Base-by-base conservation (phyloP, 495 filamentous ascomycete genomes). In the Neurospora intermedia region DNA sequence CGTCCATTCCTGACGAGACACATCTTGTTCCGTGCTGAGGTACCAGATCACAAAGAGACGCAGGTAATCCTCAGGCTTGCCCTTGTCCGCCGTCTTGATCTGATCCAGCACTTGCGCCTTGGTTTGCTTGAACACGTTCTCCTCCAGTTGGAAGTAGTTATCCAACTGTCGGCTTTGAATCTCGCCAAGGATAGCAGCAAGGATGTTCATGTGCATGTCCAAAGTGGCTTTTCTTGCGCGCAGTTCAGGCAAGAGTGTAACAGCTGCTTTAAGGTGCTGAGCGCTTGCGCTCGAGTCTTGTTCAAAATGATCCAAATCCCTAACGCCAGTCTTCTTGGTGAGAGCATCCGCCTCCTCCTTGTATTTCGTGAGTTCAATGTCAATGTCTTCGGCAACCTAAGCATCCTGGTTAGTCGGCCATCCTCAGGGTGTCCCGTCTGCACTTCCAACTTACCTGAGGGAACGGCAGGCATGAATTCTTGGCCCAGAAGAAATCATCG, bases 21-120 rank as follows among this genome's bases (percentile, higher is more conserved):
- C 87, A 74, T 98, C 93, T 73, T 93, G 92, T 79, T 98, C 96
- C 3, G 93, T 97, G 81, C 94, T 98, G 43, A 99, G 86, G 84
- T 92, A 97, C 96, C 96, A 99, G 78, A 98, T 98, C 71, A 99
- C 90, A 82, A 98, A 99, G 41, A 98, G 81, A 23, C 96, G 87
- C 8, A 98, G 87, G 81, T 98, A 98, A 76, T 99, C 96, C 16
- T 89, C 82, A 5, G 96, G 88, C 70, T 89, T 93, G 70, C 94
- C 94, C 83, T 97, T 97, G 66, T 89, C 87, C 7, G 84, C 80
- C 74, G 94, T 92, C 73, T 89, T 94, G 77, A 99, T 90, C 39
- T 96, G 83, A 75, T 98, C 96, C 18, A 98, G 80, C 42, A 99
- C 91, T 78, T 97, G 94, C 1, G 89, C 82, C 82, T 97, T 97